Conservation (phyloP, 208 protist species). For the Crithidia sp. region DNA sequence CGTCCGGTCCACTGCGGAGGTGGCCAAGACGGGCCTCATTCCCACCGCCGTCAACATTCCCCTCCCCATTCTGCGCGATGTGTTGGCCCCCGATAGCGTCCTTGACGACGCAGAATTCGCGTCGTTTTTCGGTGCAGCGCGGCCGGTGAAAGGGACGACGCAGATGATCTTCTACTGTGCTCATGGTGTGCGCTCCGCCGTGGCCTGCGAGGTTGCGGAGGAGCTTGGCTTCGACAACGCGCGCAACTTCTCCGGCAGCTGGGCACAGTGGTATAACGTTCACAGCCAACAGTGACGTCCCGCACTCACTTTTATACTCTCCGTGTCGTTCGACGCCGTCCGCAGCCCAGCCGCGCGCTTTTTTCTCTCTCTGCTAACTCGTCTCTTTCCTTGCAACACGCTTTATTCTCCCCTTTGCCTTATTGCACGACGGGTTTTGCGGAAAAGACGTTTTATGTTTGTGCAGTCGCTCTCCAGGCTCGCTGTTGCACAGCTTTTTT, state of each 20-base stretch:
- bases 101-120: slow-evolving; percentile 62
- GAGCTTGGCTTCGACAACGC: slow-evolving; percentile 57
- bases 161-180: slow-evolving; percentile 82
- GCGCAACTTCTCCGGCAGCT: slow-evolving; percentile 67
- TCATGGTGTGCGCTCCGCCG: slow-evolving; percentile 67
- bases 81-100: slow-evolving; percentile 38
- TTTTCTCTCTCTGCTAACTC: not conserved
- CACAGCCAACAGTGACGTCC: slow-evolving; percentile 6
- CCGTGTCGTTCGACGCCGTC: not conserved
- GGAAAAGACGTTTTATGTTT: too few relatives aligned
- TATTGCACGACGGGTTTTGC: too few relatives aligned
- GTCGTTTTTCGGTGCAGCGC: slow-evolving; percentile 43
- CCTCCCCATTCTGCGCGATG: slow-evolving; percentile 53
- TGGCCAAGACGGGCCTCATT: slow-evolving; percentile 68
- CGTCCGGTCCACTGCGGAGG: slow-evolving; percentile 78
- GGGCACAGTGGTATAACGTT: slow-evolving; percentile 58
- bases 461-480: too few relatives aligned
- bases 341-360: not conserved
- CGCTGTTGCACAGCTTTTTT: too few relatives aligned
- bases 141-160: slow-evolving; percentile 42
- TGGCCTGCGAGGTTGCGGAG: slow-evolving; percentile 69
- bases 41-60: slow-evolving; percentile 76
- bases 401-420: too few relatives aligned
- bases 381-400: too few relatives aligned
- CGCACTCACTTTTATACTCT: not conserved